Evolutionary conservation across 1,284 basidiomycete species (phyloP).

Genomic region (Pseudozyma thailandica): DNA sequence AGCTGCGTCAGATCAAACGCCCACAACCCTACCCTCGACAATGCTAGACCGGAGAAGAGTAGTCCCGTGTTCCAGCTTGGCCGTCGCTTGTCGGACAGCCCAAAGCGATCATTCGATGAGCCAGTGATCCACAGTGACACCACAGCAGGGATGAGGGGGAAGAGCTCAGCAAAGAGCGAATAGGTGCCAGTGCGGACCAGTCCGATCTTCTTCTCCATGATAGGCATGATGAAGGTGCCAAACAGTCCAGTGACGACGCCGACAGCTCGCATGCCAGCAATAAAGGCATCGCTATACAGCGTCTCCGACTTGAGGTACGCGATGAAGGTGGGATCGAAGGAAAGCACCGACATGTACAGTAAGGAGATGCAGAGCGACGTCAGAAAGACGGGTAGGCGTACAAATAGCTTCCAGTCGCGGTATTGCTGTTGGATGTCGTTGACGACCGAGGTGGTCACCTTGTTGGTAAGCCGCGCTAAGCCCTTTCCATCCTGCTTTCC

Average conservation of each 20-base stretch:
- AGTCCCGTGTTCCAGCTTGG: conserved; percentile 53
- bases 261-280: conserved; percentile 73
- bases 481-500: not conserved
- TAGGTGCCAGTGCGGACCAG: conserved; percentile 71
- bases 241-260: conserved; percentile 71
- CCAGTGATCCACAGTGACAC: conserved; percentile 50
- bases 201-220: conserved; percentile 70
- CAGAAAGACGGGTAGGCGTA: conserved; percentile 69
- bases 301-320: conserved; percentile 63
- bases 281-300: conserved; percentile 70
- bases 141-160: conserved; percentile 45
- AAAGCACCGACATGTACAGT: conserved; percentile 72
- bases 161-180: conserved; percentile 44
- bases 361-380: conserved; percentile 71
- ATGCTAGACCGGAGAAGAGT: conserved; percentile 70
- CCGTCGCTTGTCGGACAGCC: conserved; percentile 29
- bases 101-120: conserved; percentile 26
- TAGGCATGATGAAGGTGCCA: conserved; percentile 71
- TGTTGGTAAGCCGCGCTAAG: not conserved
- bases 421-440: conserved; percentile 36
- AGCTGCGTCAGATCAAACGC: conserved; percentile 73
- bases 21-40: conserved; percentile 73
- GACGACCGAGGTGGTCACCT: not conserved
- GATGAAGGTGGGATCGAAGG: conserved; percentile 61
- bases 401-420: conserved; percentile 71